Percentiles rank a stretch among this genome's conserved stretches.
Conservation (phyloP, 345 rosid genomes). For the Iberis pinnata region DNA sequence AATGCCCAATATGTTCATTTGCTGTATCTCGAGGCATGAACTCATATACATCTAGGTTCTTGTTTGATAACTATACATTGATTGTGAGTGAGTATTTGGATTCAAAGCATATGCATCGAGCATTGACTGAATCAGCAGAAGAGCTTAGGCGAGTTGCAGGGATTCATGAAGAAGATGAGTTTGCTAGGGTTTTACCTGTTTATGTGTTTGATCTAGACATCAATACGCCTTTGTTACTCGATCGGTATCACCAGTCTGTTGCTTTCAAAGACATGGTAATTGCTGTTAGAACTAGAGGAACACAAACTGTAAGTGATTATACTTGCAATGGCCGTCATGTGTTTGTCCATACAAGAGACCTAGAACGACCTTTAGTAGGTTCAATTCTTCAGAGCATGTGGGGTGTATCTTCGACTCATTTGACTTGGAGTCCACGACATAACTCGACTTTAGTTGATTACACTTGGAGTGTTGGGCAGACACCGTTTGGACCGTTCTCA, state of each 20-base stretch:
- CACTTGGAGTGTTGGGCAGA: conserved; percentile 96
- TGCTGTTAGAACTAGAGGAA: conserved; percentile 78
- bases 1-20: conserved; percentile 78
- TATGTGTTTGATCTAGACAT: conserved; percentile 89
- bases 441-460: conserved; percentile 80
- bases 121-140: conserved; percentile 67
- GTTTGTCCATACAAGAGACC: conserved; percentile 70
- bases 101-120: conserved; percentile 83
- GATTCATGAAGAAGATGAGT: conserved; percentile 69
- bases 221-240: conserved; percentile 57
- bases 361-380: conserved; percentile 82
- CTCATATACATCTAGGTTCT: conserved; percentile 89
- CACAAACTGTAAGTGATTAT: conserved; percentile 90
- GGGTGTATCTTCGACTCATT: conserved; percentile 94
- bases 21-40: conserved; percentile 69
- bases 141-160: conserved; percentile 72
- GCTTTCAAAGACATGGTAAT: conserved; percentile 91
- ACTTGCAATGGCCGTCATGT: conserved; percentile 90
- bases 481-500: conserved; percentile 97
- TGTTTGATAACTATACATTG: conserved; percentile 91
- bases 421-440: conserved; percentile 79
- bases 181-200: conserved; percentile 74
- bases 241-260: conserved; percentile 83
- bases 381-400: conserved; percentile 96
- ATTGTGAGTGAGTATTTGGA: conserved; percentile 96